These are phyloP conservation scores for Scenedesmus sp. DNA, from an alignment of 163 green algal species.

Conservation along the genomic window DNA sequence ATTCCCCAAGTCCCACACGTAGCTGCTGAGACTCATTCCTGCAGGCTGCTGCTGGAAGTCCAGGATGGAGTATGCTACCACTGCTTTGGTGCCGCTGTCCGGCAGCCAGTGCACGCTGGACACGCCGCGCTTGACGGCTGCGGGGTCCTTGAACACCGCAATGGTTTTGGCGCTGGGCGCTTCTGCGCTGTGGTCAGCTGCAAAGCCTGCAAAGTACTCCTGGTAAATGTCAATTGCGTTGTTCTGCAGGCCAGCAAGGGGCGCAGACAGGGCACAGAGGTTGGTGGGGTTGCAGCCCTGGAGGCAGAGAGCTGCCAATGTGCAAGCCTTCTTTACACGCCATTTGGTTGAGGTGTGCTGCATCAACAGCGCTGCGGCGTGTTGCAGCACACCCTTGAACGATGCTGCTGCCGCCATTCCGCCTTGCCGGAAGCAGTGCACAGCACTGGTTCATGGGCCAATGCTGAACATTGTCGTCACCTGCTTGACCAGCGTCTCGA, in stretches of 20 bases:
- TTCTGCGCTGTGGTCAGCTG: conserved; percentile 70
- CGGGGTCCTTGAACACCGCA: conserved; percentile 90
- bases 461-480: neutral
- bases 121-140: conserved; percentile 65
- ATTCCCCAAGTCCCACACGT: conserved; percentile 94
- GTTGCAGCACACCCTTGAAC: neutral
- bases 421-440: neutral
- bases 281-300: neutral
- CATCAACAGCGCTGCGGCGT: neutral
- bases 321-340: neutral
- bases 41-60: conserved; percentile 82
- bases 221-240: conserved; percentile 97
- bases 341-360: neutral
- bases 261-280: neutral
- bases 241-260: conserved; percentile 74
- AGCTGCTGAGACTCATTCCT: conserved; percentile 79
- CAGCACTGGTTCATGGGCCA: neutral
- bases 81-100: conserved; percentile 82
- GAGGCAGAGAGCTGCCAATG: no score
- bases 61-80: conserved; percentile 85
- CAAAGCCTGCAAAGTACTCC: conserved; percentile 53
- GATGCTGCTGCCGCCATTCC: neutral
- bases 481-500: conserved; percentile 88
- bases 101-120: conserved; percentile 88
- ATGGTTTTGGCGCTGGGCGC: conserved; percentile 83